A percentile compares a stretch with the other conserved stretches of the same genome.
These are phyloP conservation scores for Aspergillus sp. DNA, from an alignment of 2,329 filamentous ascomycete species.

Conservation along the genomic window DNA sequence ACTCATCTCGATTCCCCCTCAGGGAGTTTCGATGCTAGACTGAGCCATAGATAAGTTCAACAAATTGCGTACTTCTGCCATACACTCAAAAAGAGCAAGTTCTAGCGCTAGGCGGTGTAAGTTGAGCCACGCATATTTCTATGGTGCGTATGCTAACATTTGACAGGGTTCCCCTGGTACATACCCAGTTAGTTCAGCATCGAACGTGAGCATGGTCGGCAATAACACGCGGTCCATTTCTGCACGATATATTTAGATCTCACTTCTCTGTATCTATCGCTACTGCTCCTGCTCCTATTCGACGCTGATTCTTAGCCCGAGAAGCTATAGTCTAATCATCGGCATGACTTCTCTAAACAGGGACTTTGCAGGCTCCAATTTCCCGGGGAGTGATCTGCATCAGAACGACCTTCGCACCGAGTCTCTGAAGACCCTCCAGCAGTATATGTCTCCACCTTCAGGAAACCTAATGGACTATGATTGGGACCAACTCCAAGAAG, in stretches of 20 bases:
- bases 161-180: neutral
- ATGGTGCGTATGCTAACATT: neutral
- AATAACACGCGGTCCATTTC: neutral
- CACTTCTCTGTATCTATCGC: too few species aligned
- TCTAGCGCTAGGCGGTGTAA: neutral
- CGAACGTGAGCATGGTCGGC: neutral
- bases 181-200: neutral
- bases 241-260: neutral
- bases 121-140: neutral
- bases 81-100: neutral
- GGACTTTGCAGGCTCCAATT: neutral
- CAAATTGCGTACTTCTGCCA: neutral
- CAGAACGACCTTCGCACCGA: neutral
- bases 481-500: conserved; percentile 74
- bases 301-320: neutral
- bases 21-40: neutral
- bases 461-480: conserved; percentile 63
- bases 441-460: conserved; percentile 41
- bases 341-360: neutral
- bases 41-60: neutral
- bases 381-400: neutral
- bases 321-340: neutral
- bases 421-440: neutral
- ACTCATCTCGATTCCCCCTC: too few species aligned
- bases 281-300: neutral